Evolutionary conservation across 2,329 filamentous ascomycete genomes (phyloP).

Genomic region (Phialocephala subalpina): DNA sequence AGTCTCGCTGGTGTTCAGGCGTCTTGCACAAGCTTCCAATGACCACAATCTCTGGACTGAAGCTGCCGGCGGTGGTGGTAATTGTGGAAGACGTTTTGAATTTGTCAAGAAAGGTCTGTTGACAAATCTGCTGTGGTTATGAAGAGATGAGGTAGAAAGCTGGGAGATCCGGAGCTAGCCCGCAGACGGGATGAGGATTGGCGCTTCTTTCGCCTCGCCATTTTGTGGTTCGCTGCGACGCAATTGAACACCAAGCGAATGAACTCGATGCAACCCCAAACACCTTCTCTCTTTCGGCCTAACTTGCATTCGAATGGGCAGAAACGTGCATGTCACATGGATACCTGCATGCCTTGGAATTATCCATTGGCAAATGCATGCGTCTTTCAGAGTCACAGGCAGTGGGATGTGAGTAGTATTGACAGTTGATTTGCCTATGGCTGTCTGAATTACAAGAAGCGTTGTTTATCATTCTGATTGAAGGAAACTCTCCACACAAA

Average conservation of each 20-base stretch:
- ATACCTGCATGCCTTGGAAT: slow-evolving; percentile 13
- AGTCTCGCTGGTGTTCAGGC: slow-evolving; percentile 19
- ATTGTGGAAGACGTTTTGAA: slow-evolving; percentile 24
- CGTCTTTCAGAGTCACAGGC: slow-evolving; percentile 15
- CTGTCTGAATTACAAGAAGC: slow-evolving; percentile 42
- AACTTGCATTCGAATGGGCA: slow-evolving; percentile 25
- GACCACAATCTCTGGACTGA: slow-evolving; percentile 20
- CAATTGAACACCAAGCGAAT: slow-evolving; percentile 18
- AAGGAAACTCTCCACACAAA: slow-evolving; percentile 38
- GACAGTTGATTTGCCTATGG: slow-evolving; percentile 31
- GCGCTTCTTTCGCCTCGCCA: slow-evolving; percentile 16
- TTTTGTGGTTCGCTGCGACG: slow-evolving; percentile 19
- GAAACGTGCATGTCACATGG: slow-evolving; percentile 31
- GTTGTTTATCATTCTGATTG: slow-evolving; percentile 41
- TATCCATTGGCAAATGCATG: slow-evolving; percentile 25
- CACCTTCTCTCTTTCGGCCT: slow-evolving; percentile 24
- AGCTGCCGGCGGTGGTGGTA: slow-evolving; percentile 29
- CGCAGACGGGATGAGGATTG: slow-evolving; percentile 13
- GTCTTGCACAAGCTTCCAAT: slow-evolving; percentile 14
- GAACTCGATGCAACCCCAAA: slow-evolving; percentile 21
- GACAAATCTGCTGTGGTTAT: slow-evolving; percentile 9
- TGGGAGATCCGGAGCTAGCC: slow-evolving; percentile 21
- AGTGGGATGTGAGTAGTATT: slow-evolving; percentile 16
- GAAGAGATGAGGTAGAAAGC: slow-evolving; percentile 14
- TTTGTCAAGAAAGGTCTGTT: slow-evolving; percentile 24